A percentile compares a stretch with the other conserved stretches of the same genome.
Evolutionary conservation across 805 yeast species (phyloP).

Genomic region (Teunomyces cretensis): DNA sequence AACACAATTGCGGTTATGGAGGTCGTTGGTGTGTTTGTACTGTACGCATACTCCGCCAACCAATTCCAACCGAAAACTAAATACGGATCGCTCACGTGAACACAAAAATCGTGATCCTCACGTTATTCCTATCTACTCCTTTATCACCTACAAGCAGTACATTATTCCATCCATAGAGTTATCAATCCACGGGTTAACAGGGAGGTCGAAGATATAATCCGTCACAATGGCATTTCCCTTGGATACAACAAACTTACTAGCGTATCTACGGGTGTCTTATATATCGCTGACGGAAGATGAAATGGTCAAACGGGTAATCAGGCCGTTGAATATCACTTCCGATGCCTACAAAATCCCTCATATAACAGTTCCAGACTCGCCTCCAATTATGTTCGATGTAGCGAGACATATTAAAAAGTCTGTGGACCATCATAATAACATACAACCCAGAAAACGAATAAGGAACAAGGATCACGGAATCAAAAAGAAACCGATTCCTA

Average conservation of each 20-base stretch:
- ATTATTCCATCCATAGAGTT: background rate
- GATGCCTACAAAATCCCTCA: conserved; percentile 3
- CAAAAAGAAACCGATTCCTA: conserved; percentile 1
- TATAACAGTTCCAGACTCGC: conserved; percentile 20
- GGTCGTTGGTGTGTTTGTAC: background rate
- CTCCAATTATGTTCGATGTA: conserved; percentile 31
- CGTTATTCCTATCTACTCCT: background rate
- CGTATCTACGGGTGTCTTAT: conserved; percentile 28
- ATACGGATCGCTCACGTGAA: conserved; percentile 4
- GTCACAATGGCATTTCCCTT: conserved; percentile 37
- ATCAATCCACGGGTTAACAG: background rate
- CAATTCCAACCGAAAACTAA: conserved; percentile 1
- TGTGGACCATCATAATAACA: conserved; percentile 3
- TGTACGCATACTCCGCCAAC: conserved; percentile 4
- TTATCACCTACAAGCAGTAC: background rate
- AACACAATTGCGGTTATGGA: background rate
- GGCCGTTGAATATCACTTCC: conserved; percentile 10
- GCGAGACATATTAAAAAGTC: conserved; percentile 22
- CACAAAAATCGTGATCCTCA: background rate
- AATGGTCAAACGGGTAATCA: conserved; percentile 19
- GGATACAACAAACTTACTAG: conserved; percentile 28
- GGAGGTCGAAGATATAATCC: background rate
- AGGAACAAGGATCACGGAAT: background rate
- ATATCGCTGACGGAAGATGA: conserved; percentile 24
- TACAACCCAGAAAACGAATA: conserved; percentile 1